Evolutionary conservation across 2,329 filamentous ascomycete species (phyloP).

Genomic region (Penicillium nordicum): DNA sequence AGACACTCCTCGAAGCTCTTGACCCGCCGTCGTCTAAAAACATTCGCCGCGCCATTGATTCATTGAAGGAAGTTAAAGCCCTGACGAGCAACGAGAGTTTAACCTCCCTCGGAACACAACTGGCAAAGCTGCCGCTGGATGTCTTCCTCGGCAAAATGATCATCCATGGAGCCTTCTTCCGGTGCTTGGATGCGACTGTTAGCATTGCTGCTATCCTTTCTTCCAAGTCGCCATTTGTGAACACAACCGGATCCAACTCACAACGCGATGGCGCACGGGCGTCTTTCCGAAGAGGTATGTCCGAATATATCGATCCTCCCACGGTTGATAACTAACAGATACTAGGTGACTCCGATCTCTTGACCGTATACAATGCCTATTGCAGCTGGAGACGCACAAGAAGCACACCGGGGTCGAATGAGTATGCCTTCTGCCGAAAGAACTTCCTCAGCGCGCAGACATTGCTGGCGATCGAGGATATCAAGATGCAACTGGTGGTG

Average conservation of each 20-base stretch:
- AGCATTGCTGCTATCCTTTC: constrained; percentile 91
- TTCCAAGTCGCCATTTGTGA: constrained; percentile 89
- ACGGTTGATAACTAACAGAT: constrained; percentile 8
- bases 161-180: constrained; percentile 79
- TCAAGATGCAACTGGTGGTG: constrained; percentile 86
- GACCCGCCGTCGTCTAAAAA: constrained; percentile 91
- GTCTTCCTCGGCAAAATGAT: constrained; percentile 94
- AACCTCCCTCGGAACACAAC: constrained; percentile 78
- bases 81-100: constrained; percentile 77
- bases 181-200: constrained; percentile 84
- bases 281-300: constrained; percentile 66
- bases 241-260: constrained; percentile 75
- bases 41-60: constrained; percentile 86
- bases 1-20: constrained; percentile 80
- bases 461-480: constrained; percentile 85
- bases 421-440: constrained; percentile 89
- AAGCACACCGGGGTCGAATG: constrained; percentile 65
- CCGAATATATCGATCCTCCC: neutral
- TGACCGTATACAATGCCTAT: constrained; percentile 95
- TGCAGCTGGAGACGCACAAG: constrained; percentile 81
- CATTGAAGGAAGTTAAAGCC: constrained; percentile 87
- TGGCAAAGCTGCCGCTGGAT: constrained; percentile 85
- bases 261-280: constrained; percentile 78
- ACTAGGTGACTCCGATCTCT: constrained; percentile 76
- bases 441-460: constrained; percentile 91